Conservation (phyloP, 176 grass and related monocot species). For the Tuctoria greenei region DNA sequence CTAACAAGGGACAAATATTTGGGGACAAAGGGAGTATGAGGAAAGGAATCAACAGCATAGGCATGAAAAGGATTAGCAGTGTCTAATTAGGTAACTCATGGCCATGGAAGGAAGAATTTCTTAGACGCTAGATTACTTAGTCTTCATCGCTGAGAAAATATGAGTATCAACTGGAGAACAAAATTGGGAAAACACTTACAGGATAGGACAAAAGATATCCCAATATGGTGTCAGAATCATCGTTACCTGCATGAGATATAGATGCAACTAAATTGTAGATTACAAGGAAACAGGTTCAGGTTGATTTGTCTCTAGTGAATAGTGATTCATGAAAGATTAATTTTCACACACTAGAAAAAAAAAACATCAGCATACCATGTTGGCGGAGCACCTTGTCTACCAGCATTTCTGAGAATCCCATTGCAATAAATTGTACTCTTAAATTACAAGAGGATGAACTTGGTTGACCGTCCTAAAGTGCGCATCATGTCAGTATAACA, state of each 20-base stretch:
- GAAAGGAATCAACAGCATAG: constrained; percentile 3
- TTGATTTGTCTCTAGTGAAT: constrained; percentile 15
- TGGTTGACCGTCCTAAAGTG: constrained; percentile 52
- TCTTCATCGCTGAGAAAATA: background rate
- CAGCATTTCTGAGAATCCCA: constrained; percentile 67
- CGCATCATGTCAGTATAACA: constrained; percentile 13
- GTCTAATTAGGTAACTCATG: background rate
- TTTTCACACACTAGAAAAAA: background rate
- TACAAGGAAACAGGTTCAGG: background rate
- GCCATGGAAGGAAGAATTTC: constrained; percentile 10
- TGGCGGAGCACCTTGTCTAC: constrained; percentile 70
- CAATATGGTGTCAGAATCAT: constrained; percentile 61
- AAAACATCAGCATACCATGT: constrained; percentile 63
- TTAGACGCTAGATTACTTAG: background rate
- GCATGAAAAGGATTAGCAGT: background rate
- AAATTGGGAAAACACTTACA: constrained; percentile 62
- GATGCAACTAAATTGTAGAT: constrained; percentile 27
- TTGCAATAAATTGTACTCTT: constrained; percentile 68
- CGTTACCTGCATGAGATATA: constrained; percentile 57
- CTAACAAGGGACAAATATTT: no score
- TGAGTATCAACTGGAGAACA: constrained; percentile 1
- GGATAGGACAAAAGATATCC: constrained; percentile 57
- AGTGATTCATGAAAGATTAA: no score
- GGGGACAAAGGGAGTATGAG: no score
- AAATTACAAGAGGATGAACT: constrained; percentile 56